These are phyloP conservation scores for Garcia nutans DNA, from an alignment of 345 rosid species.

Conservation along the genomic window DNA sequence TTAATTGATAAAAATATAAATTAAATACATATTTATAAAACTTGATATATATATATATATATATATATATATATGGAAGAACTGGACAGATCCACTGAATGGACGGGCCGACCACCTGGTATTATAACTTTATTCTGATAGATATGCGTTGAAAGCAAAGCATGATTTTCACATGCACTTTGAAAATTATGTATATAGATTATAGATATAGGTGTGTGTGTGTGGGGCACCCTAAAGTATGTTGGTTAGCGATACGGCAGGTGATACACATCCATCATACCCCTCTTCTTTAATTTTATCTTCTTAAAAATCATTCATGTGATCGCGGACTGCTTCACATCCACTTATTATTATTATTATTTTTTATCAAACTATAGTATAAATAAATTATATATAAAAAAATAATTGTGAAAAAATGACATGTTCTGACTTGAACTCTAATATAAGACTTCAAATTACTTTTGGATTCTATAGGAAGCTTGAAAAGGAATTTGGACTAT, in stretches of 20 bases:
- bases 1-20: no score
- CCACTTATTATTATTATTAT: background rate
- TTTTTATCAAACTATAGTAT: no score
- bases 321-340: background rate
- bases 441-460: slow-evolving; percentile 16
- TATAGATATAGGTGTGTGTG: background rate
- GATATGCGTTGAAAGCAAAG: slow-evolving; percentile 11
- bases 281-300: no score
- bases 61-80: no score
- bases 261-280: background rate
- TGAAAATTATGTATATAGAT: background rate
- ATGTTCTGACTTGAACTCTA: background rate
- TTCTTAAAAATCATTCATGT: background rate
- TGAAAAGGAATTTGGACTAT: slow-evolving; percentile 7
- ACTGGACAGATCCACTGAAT: background rate
- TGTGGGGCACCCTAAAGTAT: background rate
- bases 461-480: background rate
- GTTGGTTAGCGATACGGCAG: background rate
- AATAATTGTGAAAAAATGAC: slow-evolving; percentile 3
- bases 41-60: no score
- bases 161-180: slow-evolving; percentile 40
- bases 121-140: slow-evolving; percentile 27
- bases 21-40: no score
- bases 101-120: slow-evolving; percentile 41
- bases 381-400: no score